Conservation (phyloP, 2,329 filamentous ascomycete species). For the Sporothrix pseudoabietina region DNA sequence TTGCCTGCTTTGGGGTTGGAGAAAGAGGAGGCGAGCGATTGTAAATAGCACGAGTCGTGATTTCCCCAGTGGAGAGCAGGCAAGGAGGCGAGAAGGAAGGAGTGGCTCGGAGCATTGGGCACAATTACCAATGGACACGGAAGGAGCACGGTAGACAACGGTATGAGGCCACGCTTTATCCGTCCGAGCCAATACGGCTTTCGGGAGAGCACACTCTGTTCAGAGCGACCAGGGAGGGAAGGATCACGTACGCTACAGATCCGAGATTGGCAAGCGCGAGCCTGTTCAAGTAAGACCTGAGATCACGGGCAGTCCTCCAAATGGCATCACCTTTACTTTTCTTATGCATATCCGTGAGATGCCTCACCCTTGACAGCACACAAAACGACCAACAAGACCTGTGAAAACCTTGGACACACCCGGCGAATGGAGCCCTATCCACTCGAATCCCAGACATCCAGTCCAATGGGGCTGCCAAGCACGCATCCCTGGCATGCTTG, state of each 20-base stretch:
- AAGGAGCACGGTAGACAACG: constrained; percentile 12
- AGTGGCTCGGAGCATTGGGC: background rate
- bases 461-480: constrained; percentile 24
- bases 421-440: background rate
- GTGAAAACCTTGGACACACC: background rate
- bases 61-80: background rate
- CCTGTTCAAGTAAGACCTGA: constrained; percentile 12
- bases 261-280: constrained; percentile 11
- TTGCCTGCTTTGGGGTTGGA: constrained; percentile 1
- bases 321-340: constrained; percentile 1
- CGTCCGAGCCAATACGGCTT: background rate
- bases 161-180: background rate
- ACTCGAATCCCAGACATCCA: constrained; percentile 16
- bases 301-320: background rate
- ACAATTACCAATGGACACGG: background rate
- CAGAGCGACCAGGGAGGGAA: background rate
- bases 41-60: background rate
- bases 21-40: background rate
- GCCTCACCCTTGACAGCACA: background rate
- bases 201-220: constrained; percentile 6
- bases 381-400: background rate
- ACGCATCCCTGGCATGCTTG: constrained; percentile 7
- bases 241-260: constrained; percentile 12
- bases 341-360: constrained; percentile 1
- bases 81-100: background rate